Percentiles rank a stretch among this genome's conserved stretches.
These are phyloP conservation scores for Pseudotulostoma volvatum DNA, from an alignment of 495 filamentous ascomycete species.

Conservation along the genomic window DNA sequence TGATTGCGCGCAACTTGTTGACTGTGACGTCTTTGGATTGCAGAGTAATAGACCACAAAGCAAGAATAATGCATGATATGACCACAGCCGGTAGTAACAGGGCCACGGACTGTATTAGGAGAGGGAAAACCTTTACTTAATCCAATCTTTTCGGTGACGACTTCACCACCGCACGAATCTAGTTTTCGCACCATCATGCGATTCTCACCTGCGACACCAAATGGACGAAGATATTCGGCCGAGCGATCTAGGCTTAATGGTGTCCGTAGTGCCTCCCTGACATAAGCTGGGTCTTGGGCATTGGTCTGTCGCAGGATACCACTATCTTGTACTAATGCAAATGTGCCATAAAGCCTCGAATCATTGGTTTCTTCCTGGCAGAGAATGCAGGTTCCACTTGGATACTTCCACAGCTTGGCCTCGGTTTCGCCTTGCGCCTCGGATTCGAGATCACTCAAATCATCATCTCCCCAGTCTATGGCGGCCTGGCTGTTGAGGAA, in stretches of 20 bases:
- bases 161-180: slow-evolving; percentile 48
- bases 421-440: slow-evolving; percentile 36
- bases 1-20: slow-evolving; percentile 89
- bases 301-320: slow-evolving; percentile 76
- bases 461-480: slow-evolving; percentile 72
- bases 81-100: slow-evolving; percentile 80
- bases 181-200: slow-evolving; percentile 58
- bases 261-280: slow-evolving; percentile 63
- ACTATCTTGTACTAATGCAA: slow-evolving; percentile 77
- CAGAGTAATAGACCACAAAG: slow-evolving; percentile 77
- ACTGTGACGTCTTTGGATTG: slow-evolving; percentile 64
- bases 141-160: slow-evolving; percentile 59
- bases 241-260: slow-evolving; percentile 70
- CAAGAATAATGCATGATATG: slow-evolving; percentile 98
- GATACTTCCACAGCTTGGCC: slow-evolving; percentile 78
- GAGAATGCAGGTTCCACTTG: slow-evolving; percentile 83
- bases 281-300: slow-evolving; percentile 60
- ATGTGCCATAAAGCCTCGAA: slow-evolving; percentile 74
- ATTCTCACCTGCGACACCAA: slow-evolving; percentile 81
- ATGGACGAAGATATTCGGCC: slow-evolving; percentile 67
- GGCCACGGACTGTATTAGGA: slow-evolving; percentile 47
- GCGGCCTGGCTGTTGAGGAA: slow-evolving; percentile 76
- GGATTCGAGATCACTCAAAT: slow-evolving; percentile 52
- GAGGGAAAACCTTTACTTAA: slow-evolving; percentile 79
- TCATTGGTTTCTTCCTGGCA: slow-evolving; percentile 95